Evolutionary conservation across 2,329 filamentous ascomycete species (phyloP).

Genomic region (Emmonsia crescens): DNA sequence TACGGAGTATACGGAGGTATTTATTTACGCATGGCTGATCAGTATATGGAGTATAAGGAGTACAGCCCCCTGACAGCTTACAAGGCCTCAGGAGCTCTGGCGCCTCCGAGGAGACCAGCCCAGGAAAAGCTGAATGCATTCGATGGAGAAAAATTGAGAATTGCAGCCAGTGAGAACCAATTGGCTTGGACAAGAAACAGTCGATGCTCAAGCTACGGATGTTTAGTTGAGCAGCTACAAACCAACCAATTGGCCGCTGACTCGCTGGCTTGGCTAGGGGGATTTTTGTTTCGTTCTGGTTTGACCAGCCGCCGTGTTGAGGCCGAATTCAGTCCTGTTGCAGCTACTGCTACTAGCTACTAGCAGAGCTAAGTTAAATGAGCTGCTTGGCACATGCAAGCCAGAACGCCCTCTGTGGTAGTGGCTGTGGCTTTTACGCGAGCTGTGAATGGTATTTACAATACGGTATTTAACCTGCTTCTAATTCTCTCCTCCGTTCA

Average conservation of each 20-base stretch:
- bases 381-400: background rate
- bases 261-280: background rate
- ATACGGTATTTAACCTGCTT: background rate
- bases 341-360: background rate
- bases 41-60: background rate
- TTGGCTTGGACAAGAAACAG: background rate
- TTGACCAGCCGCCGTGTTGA: background rate
- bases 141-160: background rate
- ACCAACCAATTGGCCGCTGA: background rate
- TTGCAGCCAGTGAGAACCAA: background rate
- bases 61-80: background rate
- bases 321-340: background rate
- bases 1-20: background rate
- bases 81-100: background rate
- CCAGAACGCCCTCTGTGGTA: background rate
- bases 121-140: background rate
- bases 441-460: background rate
- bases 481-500: background rate
- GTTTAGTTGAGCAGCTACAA: background rate
- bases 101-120: background rate
- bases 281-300: background rate
- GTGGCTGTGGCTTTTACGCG: background rate
- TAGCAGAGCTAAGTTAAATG: constrained; percentile 1
- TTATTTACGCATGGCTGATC: background rate
- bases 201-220: background rate